Base-by-base conservation (phyloP, 2,329 filamentous ascomycete genomes). In the Sporothrix mexicana region DNA sequence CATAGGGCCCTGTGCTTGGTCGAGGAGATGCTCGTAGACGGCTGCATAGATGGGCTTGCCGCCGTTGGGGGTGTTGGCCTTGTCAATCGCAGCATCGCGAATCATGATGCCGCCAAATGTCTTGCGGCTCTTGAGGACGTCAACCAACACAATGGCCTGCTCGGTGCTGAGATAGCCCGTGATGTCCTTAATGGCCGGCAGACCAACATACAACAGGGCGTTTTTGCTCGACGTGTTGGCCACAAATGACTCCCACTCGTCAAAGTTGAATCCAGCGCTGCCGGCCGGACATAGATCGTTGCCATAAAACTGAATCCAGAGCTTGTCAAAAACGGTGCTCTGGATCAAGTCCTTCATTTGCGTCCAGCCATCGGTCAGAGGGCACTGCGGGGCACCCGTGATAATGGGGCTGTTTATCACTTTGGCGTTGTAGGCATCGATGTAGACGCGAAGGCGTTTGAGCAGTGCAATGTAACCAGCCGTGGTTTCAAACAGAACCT, bases 31-130 rank as follows among this genome's bases (percentile, higher is more conserved):
- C 15, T 69, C 36, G 43, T 53, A n/a, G 30, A 72, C 30, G 3
- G 57, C 71, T 12, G 55, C 20, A n/a, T 72, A 64, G 12, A 72
- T 4, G 0, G 71, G 57, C 7, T 47, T 45, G 7, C 71, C 71
- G 1, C 55, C 66, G 13, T 41, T 25, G 1, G 36, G 4, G 1
- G 71, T 13, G 43, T 72, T 64, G 1, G 51, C 30, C 9, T 23
- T 55, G 20, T 66, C 71, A 36, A 72, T 53, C 12, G 66, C 47
- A 8, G 43, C 71, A 6, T 69, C 71, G 30, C 25, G 51, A 7
- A 72, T 15, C 71, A 72, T 72, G 45, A 69, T 59, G 13, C 71
- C 66, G 13, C 66, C 71, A 20, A 69, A 72, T 2, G 30, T 69
- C 12, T 25, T 9, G 17, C 49, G 71, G 15, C 23, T 41, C 55